Base-by-base conservation (phyloP, 2,329 filamentous ascomycete genomes). In the Calonectria pseudoreteaudii region DNA sequence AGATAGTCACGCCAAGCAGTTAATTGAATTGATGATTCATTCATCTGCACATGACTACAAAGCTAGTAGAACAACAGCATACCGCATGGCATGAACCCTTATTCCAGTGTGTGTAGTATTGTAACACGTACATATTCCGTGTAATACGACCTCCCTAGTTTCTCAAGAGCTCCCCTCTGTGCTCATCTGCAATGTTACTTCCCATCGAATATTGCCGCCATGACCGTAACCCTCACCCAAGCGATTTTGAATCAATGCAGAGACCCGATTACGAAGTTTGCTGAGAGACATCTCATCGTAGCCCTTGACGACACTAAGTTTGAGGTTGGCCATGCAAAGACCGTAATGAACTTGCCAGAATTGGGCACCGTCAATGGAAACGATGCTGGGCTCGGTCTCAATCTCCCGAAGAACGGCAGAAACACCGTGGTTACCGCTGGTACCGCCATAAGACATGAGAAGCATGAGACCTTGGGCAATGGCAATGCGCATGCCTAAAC, bases 281-380 rank as follows among this genome's bases (percentile, higher is more conserved):
- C 89, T 89, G 73, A 97, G 86, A 8, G 93, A 90, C 18, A 93
- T 91, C 74, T 97, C 95, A 53, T 94, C 92, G 58, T 85, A 87
- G 6, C 93, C 93, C 75, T 86, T 87, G 6, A 86, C 83, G 31
- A 98, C 91, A 73, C 93, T 90, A 26, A 99, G 85, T 84, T 95
- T 97, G 77, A 99, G 84, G 82, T 97, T 98, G 11, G 97, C 97
- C 94, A 98, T 98, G 82, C 95, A 98, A 50, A 98, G 88, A 2
- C 96, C 96, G 83, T 98, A 98, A 85, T 99, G 97, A 18, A 98
- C 97, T 86, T 99, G 97, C 97, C 97, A 99, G 84, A 99, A 98
- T 82, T 95, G 93, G 2, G 96, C 96, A 81, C 98, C 96, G 72
- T 98, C 95, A 60, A 99, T 92, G 1, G 90, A 90, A 56, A 90